Percentiles rank a stretch among this genome's conserved stretches.
These are phyloP conservation scores for Aureoboletus auriporus DNA, from an alignment of 768 basidiomycete species.

Conservation along the genomic window DNA sequence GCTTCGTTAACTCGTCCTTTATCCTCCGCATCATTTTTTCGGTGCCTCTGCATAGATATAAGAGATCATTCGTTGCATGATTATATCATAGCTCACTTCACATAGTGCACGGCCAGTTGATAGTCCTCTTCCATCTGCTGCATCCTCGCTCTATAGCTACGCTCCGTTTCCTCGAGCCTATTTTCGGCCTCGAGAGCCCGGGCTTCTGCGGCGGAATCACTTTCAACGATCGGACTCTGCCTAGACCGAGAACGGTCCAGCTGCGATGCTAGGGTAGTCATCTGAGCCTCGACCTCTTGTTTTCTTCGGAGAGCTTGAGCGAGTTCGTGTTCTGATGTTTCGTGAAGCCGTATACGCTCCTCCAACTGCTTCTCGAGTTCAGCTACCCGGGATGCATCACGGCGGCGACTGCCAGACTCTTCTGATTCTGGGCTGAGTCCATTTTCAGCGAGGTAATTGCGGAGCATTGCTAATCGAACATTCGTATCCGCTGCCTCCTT, in stretches of 20 bases:
- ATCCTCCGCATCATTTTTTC: constrained; percentile 97
- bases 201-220: constrained; percentile 35
- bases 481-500: constrained; percentile 67
- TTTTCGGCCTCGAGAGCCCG: constrained; percentile 68
- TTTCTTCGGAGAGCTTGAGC: constrained; percentile 60
- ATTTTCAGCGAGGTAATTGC: constrained; percentile 84
- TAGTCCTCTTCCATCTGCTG: constrained; percentile 94
- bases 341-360: constrained; percentile 67
- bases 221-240: constrained; percentile 47
- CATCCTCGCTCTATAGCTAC: constrained; percentile 72
- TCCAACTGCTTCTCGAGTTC: constrained; percentile 79
- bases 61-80: constrained; percentile 9
- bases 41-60: constrained; percentile 62
- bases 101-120: constrained; percentile 93
- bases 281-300: constrained; percentile 71
- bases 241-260: constrained; percentile 61
- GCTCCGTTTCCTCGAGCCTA: constrained; percentile 75
- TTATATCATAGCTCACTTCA: constrained; percentile 64
- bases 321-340: constrained; percentile 74
- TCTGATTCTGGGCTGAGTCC: constrained; percentile 79
- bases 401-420: constrained; percentile 34
- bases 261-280: constrained; percentile 58
- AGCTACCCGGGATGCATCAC: constrained; percentile 43
- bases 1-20: constrained; percentile 92
- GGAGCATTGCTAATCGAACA: constrained; percentile 73